Evolutionary conservation across 148 eudicot genomes (phyloP).

Genomic region (Dysphania ambrosioides): DNA sequence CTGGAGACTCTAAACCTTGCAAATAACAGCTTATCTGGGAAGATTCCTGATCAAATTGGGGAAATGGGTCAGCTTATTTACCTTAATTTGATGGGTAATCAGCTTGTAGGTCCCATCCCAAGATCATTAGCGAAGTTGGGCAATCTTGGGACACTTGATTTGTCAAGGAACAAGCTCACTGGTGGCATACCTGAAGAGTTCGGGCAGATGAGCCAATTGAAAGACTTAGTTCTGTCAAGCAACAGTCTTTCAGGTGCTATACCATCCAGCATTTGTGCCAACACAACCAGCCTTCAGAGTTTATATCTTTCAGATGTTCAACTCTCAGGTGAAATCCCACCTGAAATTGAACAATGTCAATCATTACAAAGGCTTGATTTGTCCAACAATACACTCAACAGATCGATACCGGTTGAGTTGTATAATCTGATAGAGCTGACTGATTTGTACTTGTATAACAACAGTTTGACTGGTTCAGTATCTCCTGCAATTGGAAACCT

Average conservation of each 20-base stretch:
- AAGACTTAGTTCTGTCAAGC: slow-evolving; percentile 48
- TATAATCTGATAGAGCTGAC: slow-evolving; percentile 55
- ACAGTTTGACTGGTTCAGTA: slow-evolving; percentile 61
- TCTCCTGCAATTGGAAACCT: slow-evolving; percentile 59
- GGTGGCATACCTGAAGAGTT: slow-evolving; percentile 75
- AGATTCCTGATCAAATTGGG: slow-evolving; percentile 59
- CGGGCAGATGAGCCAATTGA: slow-evolving; percentile 57
- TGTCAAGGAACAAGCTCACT: slow-evolving; percentile 60
- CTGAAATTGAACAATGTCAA: slow-evolving; percentile 47
- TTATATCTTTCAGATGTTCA: slow-evolving; percentile 54
- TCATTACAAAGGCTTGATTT: slow-evolving; percentile 67
- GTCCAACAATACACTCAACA: slow-evolving; percentile 79
- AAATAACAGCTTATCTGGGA: slow-evolving; percentile 62
- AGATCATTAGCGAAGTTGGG: slow-evolving; percentile 43
- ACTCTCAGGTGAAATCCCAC: slow-evolving; percentile 67
- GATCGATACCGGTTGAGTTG: slow-evolving; percentile 61
- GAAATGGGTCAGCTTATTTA: slow-evolving; percentile 59
- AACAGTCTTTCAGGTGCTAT: slow-evolving; percentile 62
- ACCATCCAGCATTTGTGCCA: slow-evolving; percentile 61
- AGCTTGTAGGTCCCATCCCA: slow-evolving; percentile 63
- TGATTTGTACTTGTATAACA: slow-evolving; percentile 74
- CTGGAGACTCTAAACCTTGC: slow-evolving; percentile 65
- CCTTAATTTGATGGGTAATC: slow-evolving; percentile 76
- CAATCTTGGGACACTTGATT: slow-evolving; percentile 59
- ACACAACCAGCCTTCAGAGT: slow-evolving; percentile 52